Conservation (phyloP, 2,329 filamentous ascomycete genomes). For the Hypomyces rosellus region DNA sequence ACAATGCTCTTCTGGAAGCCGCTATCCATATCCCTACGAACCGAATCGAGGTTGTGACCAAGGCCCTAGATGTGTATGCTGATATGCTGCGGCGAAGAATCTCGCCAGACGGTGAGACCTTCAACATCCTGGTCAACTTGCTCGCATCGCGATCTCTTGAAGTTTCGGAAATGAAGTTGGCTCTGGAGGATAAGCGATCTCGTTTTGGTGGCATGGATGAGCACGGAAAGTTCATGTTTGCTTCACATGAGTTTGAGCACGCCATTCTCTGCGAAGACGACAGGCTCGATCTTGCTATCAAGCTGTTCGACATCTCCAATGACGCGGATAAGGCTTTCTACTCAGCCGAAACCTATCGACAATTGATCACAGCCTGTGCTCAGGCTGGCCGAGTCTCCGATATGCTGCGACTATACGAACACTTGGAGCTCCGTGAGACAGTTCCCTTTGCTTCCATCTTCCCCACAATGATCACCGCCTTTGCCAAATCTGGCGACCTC, state of each 20-base stretch:
- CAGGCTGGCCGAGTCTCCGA: slow-evolving; percentile 73
- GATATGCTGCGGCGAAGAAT: slow-evolving; percentile 90
- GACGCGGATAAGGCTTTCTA: slow-evolving; percentile 58
- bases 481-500: slow-evolving; percentile 73
- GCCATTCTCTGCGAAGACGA: slow-evolving; percentile 84
- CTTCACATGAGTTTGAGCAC: slow-evolving; percentile 80
- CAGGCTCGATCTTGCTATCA: slow-evolving; percentile 75
- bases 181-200: slow-evolving; percentile 71
- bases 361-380: slow-evolving; percentile 82
- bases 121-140: slow-evolving; percentile 78
- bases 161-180: slow-evolving; percentile 64
- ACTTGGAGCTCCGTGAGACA: slow-evolving; percentile 77
- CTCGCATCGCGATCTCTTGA: slow-evolving; percentile 76
- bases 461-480: slow-evolving; percentile 91
- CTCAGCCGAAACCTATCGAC: slow-evolving; percentile 75
- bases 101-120: slow-evolving; percentile 75
- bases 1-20: slow-evolving; percentile 82
- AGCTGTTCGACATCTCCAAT: slow-evolving; percentile 74
- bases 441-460: slow-evolving; percentile 77
- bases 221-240: slow-evolving; percentile 78
- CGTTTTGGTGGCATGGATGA: slow-evolving; percentile 83
- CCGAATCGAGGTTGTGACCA: slow-evolving; percentile 78
- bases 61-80: slow-evolving; percentile 89
- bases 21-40: slow-evolving; percentile 75
- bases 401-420: slow-evolving; percentile 85